Conservation (phyloP, 495 filamentous ascomycete species). For the Copromyces sp. region DNA sequence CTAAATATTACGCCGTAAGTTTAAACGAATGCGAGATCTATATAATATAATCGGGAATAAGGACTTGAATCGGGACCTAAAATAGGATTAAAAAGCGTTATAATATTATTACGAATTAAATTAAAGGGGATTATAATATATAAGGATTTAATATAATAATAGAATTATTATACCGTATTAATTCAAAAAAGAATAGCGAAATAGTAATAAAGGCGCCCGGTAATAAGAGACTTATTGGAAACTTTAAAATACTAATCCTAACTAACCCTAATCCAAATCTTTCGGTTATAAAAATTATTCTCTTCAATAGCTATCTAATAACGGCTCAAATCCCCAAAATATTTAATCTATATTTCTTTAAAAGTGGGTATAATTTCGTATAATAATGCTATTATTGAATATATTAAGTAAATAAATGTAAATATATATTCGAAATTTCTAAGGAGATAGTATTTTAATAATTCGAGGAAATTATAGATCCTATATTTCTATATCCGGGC, state of each 20-base stretch:
- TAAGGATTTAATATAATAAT: slow-evolving; percentile 50
- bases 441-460: slow-evolving; percentile 59
- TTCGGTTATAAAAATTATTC: slow-evolving; percentile 55
- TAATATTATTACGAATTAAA: slow-evolving; percentile 56
- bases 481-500: slow-evolving; percentile 59
- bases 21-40: slow-evolving; percentile 48
- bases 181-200: slow-evolving; percentile 70
- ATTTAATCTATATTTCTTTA: slow-evolving; percentile 84
- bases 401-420: slow-evolving; percentile 69
- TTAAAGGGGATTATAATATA: slow-evolving; percentile 44
- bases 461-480: slow-evolving; percentile 64
- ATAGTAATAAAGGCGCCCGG: slow-evolving; percentile 75
- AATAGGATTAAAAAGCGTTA: slow-evolving; percentile 61
- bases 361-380: slow-evolving; percentile 67
- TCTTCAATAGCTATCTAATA: slow-evolving; percentile 69
- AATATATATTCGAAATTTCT: slow-evolving; percentile 70
- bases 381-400: slow-evolving; percentile 69
- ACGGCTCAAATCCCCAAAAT: slow-evolving; percentile 63
- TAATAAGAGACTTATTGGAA: slow-evolving; percentile 54
- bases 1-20: slow-evolving; percentile 58
- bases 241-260: slow-evolving; percentile 75
- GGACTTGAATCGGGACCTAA: slow-evolving; percentile 26
- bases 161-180: slow-evolving; percentile 62
- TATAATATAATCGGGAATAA: slow-evolving; percentile 6
- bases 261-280: slow-evolving; percentile 68